A percentile compares a stretch with the other conserved stretches of the same genome.
These are phyloP conservation scores for Pseudogymnoascus sp. DNA, from an alignment of 2,329 filamentous ascomycete species.

Conservation along the genomic window DNA sequence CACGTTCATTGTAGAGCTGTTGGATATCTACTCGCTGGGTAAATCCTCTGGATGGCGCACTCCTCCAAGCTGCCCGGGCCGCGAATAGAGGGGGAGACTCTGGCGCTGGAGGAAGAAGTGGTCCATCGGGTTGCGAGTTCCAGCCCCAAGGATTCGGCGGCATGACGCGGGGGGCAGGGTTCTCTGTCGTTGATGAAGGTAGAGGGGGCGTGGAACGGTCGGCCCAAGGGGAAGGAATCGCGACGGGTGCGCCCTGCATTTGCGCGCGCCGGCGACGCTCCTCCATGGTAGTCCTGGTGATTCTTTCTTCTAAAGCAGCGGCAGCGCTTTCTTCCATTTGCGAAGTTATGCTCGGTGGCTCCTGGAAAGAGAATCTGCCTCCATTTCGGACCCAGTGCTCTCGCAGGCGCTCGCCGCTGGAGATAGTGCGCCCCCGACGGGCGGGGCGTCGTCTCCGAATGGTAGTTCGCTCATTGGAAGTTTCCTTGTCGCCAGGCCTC, in stretches of 20 bases:
- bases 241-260: not conserved
- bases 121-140: not conserved
- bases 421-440: not conserved
- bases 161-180: not conserved
- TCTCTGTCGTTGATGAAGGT: not conserved
- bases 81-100: not conserved
- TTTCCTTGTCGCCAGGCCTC: constrained; percentile 25
- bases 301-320: not conserved
- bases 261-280: not conserved
- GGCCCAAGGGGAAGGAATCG: not conserved
- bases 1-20: not conserved
- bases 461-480: constrained; percentile 24
- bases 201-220: not conserved
- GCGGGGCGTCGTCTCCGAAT: constrained; percentile 22
- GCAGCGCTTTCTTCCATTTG: not conserved
- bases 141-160: not conserved
- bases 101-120: not conserved
- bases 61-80: not conserved
- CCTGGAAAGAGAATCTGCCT: not conserved
- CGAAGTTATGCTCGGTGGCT: not conserved
- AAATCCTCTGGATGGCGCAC: not conserved
- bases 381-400: not conserved
- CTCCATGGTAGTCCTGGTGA: not conserved
- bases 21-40: not conserved
- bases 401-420: constrained; percentile 1